phyloP scores from a whole-genome alignment of 257 asterid species.

The Solanum microdontum region DNA sequence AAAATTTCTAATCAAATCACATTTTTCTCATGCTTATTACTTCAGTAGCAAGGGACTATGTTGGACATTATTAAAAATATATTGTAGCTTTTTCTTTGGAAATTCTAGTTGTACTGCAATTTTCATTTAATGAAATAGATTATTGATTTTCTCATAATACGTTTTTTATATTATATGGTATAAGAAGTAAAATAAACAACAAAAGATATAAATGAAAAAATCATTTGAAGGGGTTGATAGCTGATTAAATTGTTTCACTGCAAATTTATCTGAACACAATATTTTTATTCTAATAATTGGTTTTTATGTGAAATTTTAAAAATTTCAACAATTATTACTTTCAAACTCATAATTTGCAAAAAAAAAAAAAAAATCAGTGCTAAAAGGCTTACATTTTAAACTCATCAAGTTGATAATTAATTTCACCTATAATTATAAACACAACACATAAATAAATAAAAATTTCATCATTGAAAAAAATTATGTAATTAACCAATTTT shows the following conservation, averaged over 20 bases:
- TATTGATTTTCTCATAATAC: not conserved
- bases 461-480: not conserved
- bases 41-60: not conserved
- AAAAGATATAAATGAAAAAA: not conserved
- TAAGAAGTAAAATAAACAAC: not conserved
- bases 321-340: not conserved
- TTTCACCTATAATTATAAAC: not conserved
- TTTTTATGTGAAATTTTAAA: not conserved
- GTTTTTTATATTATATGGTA: not conserved
- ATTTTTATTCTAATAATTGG: not conserved
- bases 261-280: not conserved
- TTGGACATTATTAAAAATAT: not conserved
- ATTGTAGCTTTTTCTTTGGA: not conserved
- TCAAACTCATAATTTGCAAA: not conserved
- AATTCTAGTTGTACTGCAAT: not conserved
- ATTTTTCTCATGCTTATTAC: not conserved
- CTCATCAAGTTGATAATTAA: not conserved
- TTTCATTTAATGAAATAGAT: not conserved
- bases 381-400: not conserved
- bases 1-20: not conserved
- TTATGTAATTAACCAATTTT: not conserved
- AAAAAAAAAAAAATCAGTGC: too few relatives aligned
- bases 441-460: not conserved
- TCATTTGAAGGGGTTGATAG: not conserved
- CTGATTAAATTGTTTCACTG: not conserved